These are phyloP conservation scores for Ganoderma multipileum DNA, from an alignment of 1,284 basidiomycete genomes.

Conservation along the genomic window DNA sequence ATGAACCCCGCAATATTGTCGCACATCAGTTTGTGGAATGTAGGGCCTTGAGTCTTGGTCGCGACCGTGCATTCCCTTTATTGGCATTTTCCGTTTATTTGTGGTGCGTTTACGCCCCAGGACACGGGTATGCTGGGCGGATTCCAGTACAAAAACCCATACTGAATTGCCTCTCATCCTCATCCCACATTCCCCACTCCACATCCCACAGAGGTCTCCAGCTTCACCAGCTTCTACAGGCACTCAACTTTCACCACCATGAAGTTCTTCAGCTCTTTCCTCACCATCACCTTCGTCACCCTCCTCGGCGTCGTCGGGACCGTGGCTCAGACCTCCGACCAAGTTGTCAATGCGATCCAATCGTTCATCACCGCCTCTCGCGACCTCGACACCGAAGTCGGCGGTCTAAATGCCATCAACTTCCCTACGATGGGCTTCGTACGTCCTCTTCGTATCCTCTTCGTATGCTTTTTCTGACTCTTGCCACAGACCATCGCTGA, in stretches of 20 bases:
- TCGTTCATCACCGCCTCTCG: background rate
- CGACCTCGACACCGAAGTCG: background rate
- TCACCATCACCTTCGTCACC: background rate
- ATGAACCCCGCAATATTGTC: background rate
- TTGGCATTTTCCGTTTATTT: background rate
- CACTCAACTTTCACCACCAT: background rate
- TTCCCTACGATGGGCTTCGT: background rate
- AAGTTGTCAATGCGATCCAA: background rate
- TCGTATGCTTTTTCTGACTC: background rate
- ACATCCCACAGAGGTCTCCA: background rate
- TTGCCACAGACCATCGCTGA: background rate
- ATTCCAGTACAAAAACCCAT: background rate
- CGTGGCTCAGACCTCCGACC: slow-evolving; percentile 3
- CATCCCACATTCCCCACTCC: background rate
- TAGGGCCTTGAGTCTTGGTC: background rate
- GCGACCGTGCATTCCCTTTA: background rate
- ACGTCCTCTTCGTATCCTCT: background rate
- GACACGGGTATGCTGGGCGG: background rate
- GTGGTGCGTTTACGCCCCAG: background rate
- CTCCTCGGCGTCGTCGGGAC: background rate
- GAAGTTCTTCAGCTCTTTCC: slow-evolving; percentile 6
- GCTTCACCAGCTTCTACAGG: background rate
- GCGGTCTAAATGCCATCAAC: background rate
- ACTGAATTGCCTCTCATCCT: background rate
- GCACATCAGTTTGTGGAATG: background rate